Evolutionary conservation across 306 rosid species (phyloP).

Genomic region (Inga leiocalycina): DNA sequence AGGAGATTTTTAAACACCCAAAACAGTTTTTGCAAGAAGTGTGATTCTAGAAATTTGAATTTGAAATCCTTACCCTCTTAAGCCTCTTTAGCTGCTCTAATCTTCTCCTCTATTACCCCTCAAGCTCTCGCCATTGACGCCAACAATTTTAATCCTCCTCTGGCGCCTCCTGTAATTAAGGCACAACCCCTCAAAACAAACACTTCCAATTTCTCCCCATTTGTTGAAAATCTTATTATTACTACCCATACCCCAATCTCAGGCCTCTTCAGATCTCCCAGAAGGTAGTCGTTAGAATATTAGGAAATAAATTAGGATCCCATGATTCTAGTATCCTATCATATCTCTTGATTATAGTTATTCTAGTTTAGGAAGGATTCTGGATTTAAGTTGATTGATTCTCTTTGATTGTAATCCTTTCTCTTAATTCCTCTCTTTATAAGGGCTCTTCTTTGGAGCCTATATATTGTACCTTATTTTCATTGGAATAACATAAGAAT

Average conservation of each 20-base stretch:
- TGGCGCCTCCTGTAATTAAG: slow-evolving; percentile 55
- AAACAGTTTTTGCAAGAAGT: slow-evolving; percentile 27
- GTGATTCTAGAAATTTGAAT: slow-evolving; percentile 33
- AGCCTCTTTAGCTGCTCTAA: slow-evolving; percentile 69
- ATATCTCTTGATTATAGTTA: too few relatives aligned
- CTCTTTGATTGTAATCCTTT: too few relatives aligned
- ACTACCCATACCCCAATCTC: slow-evolving; percentile 47
- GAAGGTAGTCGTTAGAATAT: too few relatives aligned
- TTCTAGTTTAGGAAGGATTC: too few relatives aligned
- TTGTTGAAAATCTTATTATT: slow-evolving; percentile 63
- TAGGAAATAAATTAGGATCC: too few relatives aligned
- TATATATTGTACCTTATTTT: too few relatives aligned
- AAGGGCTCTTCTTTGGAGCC: too few relatives aligned
- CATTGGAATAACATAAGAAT: too few relatives aligned
- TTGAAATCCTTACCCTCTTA: slow-evolving; percentile 53
- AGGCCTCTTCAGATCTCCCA: too few relatives aligned
- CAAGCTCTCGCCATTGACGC: slow-evolving; percentile 69
- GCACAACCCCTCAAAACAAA: slow-evolving; percentile 53
- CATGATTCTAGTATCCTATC: too few relatives aligned
- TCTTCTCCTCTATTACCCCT: slow-evolving; percentile 68
- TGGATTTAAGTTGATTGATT: too few relatives aligned
- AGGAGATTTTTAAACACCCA: slow-evolving; percentile 38
- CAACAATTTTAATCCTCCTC: slow-evolving; percentile 48
- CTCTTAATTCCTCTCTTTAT: too few relatives aligned
- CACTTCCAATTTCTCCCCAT: slow-evolving; percentile 61